Percentiles rank a stretch among this genome's conserved stretches.
Conservation (phyloP, 2,329 filamentous ascomycete species). For the Aspergillus quadrilineatus region DNA sequence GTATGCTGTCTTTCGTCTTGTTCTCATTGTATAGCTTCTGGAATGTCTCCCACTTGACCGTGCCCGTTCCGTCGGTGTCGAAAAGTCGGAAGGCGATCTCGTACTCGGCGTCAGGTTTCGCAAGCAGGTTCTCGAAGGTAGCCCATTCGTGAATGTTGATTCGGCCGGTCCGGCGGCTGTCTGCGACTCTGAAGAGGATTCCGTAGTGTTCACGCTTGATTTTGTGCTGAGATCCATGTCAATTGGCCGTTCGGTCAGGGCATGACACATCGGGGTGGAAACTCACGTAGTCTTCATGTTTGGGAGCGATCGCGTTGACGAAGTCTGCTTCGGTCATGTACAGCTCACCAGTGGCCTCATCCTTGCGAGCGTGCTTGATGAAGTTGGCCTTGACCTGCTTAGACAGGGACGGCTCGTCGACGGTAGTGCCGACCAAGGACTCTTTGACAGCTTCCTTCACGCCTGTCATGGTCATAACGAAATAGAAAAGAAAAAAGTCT, state of each 20-base stretch:
- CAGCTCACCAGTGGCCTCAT: constrained; percentile 71
- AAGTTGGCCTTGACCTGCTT: constrained; percentile 75
- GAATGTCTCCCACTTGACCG: constrained; percentile 87
- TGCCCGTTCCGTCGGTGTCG: constrained; percentile 78
- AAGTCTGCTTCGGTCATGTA: constrained; percentile 86
- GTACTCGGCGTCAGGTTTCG: constrained; percentile 95
- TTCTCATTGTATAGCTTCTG: constrained; percentile 81
- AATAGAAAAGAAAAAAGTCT: constrained; percentile 9
- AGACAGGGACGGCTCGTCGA: constrained; percentile 63
- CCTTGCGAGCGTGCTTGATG: constrained; percentile 70
- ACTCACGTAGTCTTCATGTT: constrained; percentile 86
- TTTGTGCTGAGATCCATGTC: constrained; percentile 68
- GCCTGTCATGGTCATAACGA: constrained; percentile 38
- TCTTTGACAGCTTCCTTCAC: constrained; percentile 76
- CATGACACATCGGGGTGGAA: constrained; percentile 17
- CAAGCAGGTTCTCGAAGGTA: constrained; percentile 88
- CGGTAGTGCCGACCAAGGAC: constrained; percentile 64
- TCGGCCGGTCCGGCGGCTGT: constrained; percentile 70
- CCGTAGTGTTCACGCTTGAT: constrained; percentile 95
- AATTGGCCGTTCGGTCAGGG: constrained; percentile 18
- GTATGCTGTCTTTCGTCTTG: constrained; percentile 79
- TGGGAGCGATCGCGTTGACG: constrained; percentile 82
- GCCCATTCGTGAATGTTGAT: constrained; percentile 84
- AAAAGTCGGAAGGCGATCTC: constrained; percentile 98
- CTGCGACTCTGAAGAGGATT: constrained; percentile 88